Base-by-base conservation (phyloP, 768 basidiomycete genomes). In the Boletellus emodensis region DNA sequence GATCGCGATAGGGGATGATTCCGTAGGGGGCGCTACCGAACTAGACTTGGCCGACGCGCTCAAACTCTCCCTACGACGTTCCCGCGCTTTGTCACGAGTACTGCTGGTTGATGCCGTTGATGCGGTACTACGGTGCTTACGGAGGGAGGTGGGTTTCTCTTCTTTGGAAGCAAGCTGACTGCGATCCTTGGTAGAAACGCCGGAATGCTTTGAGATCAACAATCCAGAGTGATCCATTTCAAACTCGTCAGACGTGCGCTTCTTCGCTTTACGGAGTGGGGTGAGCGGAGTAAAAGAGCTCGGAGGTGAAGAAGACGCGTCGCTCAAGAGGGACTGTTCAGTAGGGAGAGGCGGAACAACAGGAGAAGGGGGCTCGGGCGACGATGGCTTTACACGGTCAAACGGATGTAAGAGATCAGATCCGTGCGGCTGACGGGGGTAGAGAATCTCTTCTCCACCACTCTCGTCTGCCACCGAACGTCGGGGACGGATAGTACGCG, bases 381-480 rank as follows among this genome's bases (percentile, higher is more conserved):
- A 68, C 14, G 59, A 55, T 22, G 54, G 36, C 52, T 64, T 73
- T 30, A 71, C 59, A 26, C 66, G 67, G 37, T 65, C 63, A 39
- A 64, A 64, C 10, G 71, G 63, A 49, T 70, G 60, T 8, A 66
- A 53, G 42, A 70, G 52, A 15, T 69, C 64, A 14, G 60, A 37
- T 9, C 54, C 61, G 37, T 59, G 59, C 18, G 71, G 72, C 53
- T 87, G 82, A 49, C 89, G 84, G 36, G 90, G 89, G 67, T 93
- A 93, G 24, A 93, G 71, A 52, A 93, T 92, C 67, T 93, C 90
- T 68, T 93, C 90, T 37, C 90, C 90, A 5, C 90, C 90, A 60
- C 90, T 92, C 68, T 92, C 90, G 56, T 88, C 85, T 8, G 87
- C 80, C 51, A 81, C 76, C 1, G 89, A 92, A 49, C 80, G 81